phyloP scores from a whole-genome alignment of 495 filamentous ascomycete genomes.

The Patellaria atrata region DNA sequence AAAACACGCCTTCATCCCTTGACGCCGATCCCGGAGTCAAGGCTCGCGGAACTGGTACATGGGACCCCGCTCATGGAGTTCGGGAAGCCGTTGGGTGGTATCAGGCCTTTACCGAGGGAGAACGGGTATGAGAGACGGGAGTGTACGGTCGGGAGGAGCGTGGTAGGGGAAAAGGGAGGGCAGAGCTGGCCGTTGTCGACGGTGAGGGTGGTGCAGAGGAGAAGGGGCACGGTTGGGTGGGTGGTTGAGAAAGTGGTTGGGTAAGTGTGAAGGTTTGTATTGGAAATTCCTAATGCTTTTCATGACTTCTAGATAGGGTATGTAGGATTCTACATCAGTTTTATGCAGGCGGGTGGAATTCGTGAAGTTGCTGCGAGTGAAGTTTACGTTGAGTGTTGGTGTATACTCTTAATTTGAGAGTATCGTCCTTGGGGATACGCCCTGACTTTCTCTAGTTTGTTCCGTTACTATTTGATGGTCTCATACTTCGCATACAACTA shows the following conservation, averaged over 20 bases:
- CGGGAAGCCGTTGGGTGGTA: slow-evolving; percentile 79
- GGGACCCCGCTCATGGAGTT: slow-evolving; percentile 75
- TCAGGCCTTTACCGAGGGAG: slow-evolving; percentile 38
- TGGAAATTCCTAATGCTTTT: too few relatives aligned
- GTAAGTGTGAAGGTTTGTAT: too few relatives aligned
- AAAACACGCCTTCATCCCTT: slow-evolving; percentile 84
- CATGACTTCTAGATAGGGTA: too few relatives aligned
- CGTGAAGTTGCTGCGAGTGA: too few relatives aligned
- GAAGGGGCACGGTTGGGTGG: slow-evolving; percentile 59
- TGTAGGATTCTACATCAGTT: too few relatives aligned
- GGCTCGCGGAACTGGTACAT: slow-evolving; percentile 67
- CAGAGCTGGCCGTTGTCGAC: slow-evolving; percentile 76
- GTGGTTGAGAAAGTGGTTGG: slow-evolving; percentile 47
- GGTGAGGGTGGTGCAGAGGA: slow-evolving; percentile 68
- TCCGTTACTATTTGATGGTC: too few relatives aligned
- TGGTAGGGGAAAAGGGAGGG: slow-evolving; percentile 47
- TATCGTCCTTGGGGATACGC: too few relatives aligned
- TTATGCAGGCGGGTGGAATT: too few relatives aligned
- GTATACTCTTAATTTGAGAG: too few relatives aligned
- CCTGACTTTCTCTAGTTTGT: too few relatives aligned
- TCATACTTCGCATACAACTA: too few relatives aligned
- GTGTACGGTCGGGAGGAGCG: slow-evolving; percentile 67
- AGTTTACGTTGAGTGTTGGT: too few relatives aligned
- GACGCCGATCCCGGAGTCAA: slow-evolving; percentile 55
- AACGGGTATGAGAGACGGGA: slow-evolving; percentile 39